phyloP scores from a whole-genome alignment of 2,329 filamentous ascomycete species.

The Lasiodiplodia gonubiensis region DNA sequence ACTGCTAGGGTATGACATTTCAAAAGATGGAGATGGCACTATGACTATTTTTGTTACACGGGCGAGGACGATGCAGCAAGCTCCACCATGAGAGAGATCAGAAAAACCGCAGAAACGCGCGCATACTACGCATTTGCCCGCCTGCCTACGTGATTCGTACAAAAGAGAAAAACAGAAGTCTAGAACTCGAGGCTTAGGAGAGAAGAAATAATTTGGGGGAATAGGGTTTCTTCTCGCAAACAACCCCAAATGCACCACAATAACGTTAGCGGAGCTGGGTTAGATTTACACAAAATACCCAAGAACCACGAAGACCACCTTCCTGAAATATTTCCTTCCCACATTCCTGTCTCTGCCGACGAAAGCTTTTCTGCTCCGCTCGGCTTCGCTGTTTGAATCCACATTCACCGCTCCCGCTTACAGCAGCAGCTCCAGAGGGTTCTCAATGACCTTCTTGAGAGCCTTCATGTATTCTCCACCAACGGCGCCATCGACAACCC shows the following conservation, averaged over 20 bases:
- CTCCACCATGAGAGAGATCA: not conserved
- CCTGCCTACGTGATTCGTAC: constrained; percentile 5
- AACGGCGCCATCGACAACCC: constrained; percentile 95
- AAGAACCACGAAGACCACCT: constrained; percentile 15
- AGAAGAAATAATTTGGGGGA: constrained; percentile 21
- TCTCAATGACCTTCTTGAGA: constrained; percentile 97
- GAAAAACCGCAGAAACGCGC: constrained; percentile 3
- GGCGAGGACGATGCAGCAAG: constrained; percentile 6
- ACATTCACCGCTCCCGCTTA: constrained; percentile 52
- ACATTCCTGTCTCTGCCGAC: not conserved
- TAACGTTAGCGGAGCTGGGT: constrained; percentile 19
- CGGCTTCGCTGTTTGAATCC: constrained; percentile 15
- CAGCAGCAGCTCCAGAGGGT: constrained; percentile 91
- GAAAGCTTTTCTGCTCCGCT: constrained; percentile 3
- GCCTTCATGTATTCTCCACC: constrained; percentile 96
- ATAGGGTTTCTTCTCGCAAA: constrained; percentile 15
- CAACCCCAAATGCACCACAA: constrained; percentile 11
- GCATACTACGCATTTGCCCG: not conserved
- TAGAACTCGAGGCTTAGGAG: constrained; percentile 12
- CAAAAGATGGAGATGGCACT: constrained; percentile 6
- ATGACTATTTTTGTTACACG: constrained; percentile 22
- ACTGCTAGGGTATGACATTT: not conserved
- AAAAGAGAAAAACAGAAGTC: constrained; percentile 9
- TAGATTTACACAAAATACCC: constrained; percentile 28
- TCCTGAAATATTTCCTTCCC: not conserved